Evolutionary conservation across 257 asterid genomes (phyloP), one percentile per base, ranked within the genome.

Genomic region (Penstemon davidsonii): DNA sequence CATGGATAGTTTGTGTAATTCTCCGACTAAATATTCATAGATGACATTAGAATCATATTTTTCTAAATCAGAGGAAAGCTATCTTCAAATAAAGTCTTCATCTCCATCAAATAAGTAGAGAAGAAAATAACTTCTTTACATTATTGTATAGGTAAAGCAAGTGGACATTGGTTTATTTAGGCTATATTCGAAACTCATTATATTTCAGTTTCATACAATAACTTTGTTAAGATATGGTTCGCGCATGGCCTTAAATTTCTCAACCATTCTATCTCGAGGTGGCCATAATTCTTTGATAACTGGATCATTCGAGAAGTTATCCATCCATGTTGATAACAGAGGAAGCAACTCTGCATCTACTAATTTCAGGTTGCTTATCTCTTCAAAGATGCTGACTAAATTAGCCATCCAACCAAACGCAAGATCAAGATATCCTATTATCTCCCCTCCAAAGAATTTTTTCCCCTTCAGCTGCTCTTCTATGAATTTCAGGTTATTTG

Each of bases 391-490:
- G 53, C 79, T 58, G 73, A 53, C 19, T 4, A 81, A 45, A 77
- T 72, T 66, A 5, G 75, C 76, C 50, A 81, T 25, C 83, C 81
- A 75, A 57, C 87, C 85, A 68, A 69, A 58, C 65, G 69, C 83
- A 0, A 81, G 38, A 60, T 84, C 89, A 13, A 84, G 75, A 71
- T 76, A 81, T 10, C 80, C 87, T 1, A 81, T 77, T 4, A 13
- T 61, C 25, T 81, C 83, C 13, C 86, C 89, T 9, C 78, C 68
- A 13, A 81, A 81, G 67, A 76, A 79, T 25, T 69, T 79, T 79
- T 75, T 81, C 44, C 10, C 85, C 53, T 79, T 71, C 18, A 84
- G 69, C 54, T 60, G 73, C 74, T 81, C 78, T 64, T 84, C 82
- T 3, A 77, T 7, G 13, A 77, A 4, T 58, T 70, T 64, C 9